These are phyloP conservation scores for Zopfia rhizophila DNA, from an alignment of 2,329 filamentous ascomycete genomes.

Conservation along the genomic window DNA sequence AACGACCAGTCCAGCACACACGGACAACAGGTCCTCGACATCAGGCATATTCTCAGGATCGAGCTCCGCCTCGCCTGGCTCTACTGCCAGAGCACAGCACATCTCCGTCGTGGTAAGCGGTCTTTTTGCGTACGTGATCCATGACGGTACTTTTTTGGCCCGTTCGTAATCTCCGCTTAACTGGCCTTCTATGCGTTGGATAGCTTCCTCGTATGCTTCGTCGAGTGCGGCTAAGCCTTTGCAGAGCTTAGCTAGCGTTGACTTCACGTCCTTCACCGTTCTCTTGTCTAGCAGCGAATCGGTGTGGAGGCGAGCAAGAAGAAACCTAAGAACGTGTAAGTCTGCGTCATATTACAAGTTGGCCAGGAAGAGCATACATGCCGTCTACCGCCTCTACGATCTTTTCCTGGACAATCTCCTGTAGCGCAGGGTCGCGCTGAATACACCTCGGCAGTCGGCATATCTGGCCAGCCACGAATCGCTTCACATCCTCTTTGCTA, in stretches of 20 bases:
- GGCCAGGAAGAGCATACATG: slow-evolving; percentile 18
- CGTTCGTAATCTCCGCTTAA: slow-evolving; percentile 35
- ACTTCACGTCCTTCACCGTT: slow-evolving; percentile 43
- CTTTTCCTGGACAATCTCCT: slow-evolving; percentile 5
- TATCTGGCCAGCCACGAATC: slow-evolving; percentile 16
- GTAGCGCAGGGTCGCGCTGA: slow-evolving; percentile 10
- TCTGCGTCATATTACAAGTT: slow-evolving; percentile 1
- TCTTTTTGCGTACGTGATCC: neutral
- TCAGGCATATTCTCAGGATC: slow-evolving; percentile 2
- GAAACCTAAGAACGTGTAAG: too few relatives aligned
- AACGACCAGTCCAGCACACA: slow-evolving; percentile 35
- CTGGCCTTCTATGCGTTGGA: slow-evolving; percentile 55
- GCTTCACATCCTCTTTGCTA: slow-evolving; percentile 19
- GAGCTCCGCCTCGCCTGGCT: neutral
- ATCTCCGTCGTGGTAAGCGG: neutral
- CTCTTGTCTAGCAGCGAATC: slow-evolving; percentile 39
- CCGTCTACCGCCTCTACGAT: slow-evolving; percentile 18
- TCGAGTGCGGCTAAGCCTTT: slow-evolving; percentile 44
- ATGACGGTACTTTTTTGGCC: slow-evolving; percentile 40
- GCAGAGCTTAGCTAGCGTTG: slow-evolving; percentile 41
- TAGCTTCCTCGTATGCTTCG: slow-evolving; percentile 52
- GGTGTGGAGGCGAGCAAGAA: slow-evolving; percentile 51
- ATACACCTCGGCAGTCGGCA: slow-evolving; percentile 12
- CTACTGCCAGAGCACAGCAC: neutral
- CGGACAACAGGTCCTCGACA: slow-evolving; percentile 1